Evolutionary conservation across 2,329 filamentous ascomycete genomes (phyloP).

Genomic region (Atkinsonella texensis): DNA sequence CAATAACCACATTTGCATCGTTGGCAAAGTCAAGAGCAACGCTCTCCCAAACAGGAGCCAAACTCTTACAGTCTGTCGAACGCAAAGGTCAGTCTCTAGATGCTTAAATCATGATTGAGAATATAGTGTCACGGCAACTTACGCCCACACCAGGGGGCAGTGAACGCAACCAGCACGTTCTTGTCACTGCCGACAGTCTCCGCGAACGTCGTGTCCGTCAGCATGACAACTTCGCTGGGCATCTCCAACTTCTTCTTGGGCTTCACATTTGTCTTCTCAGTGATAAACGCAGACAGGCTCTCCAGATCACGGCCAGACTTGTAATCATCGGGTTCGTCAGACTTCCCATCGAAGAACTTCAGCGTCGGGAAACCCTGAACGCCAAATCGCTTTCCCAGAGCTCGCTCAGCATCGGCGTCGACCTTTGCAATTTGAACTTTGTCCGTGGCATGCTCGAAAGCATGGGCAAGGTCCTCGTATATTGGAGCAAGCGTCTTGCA

Average conservation of each 20-base stretch:
- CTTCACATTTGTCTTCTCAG: slow-evolving; percentile 77
- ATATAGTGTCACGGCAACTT: slow-evolving; percentile 31
- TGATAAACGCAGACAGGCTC: slow-evolving; percentile 67
- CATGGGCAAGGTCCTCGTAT: slow-evolving; percentile 77
- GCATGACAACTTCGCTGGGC: slow-evolving; percentile 64
- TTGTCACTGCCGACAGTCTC: slow-evolving; percentile 70
- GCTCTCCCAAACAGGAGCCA: slow-evolving; percentile 83
- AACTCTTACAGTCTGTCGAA: slow-evolving; percentile 77
- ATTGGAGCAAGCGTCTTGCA: slow-evolving; percentile 95
- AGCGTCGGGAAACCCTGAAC: slow-evolving; percentile 93
- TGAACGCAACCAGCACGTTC: slow-evolving; percentile 90
- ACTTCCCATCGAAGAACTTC: slow-evolving; percentile 97
- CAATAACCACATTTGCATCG: slow-evolving; percentile 72
- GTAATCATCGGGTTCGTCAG: slow-evolving; percentile 74
- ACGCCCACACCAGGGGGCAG: slow-evolving; percentile 98
- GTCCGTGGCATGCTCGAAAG: slow-evolving; percentile 58
- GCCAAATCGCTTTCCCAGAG: slow-evolving; percentile 73
- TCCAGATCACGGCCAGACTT: slow-evolving; percentile 79
- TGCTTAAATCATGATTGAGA: neutral
- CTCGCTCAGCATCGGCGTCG: slow-evolving; percentile 81
- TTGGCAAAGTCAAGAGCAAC: slow-evolving; percentile 69
- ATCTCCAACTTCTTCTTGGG: slow-evolving; percentile 62
- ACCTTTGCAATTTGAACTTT: slow-evolving; percentile 88
- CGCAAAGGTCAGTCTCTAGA: neutral
- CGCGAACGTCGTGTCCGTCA: slow-evolving; percentile 72